Evolutionary conservation across 441 rosid genomes (phyloP).

Genomic region (Rhodomyrtus psidioides): DNA sequence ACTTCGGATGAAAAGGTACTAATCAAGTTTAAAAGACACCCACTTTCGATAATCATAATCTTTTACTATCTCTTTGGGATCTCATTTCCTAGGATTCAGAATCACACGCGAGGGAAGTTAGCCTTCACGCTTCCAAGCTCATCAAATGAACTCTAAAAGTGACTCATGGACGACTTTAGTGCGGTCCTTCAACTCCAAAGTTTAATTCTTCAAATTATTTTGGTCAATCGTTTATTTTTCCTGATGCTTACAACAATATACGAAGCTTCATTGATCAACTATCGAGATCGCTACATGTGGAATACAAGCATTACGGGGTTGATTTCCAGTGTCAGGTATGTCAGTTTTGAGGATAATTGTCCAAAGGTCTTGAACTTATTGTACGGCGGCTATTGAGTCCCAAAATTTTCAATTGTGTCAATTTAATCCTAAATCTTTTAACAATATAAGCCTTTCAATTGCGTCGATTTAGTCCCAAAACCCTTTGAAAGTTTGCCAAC

Average conservation of each 20-base stretch:
- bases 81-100: not conserved
- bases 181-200: not conserved
- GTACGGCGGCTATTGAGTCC: no score
- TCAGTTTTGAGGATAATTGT: no score
- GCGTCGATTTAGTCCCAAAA: no score
- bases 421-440: no score
- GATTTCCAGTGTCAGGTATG: slow-evolving; percentile 77
- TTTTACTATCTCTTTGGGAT: not conserved
- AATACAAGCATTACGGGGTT: slow-evolving; percentile 53
- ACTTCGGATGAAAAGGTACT: not conserved
- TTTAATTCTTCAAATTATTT: not conserved
- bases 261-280: slow-evolving; percentile 55
- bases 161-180: not conserved
- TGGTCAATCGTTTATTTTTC: not conserved
- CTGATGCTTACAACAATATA: not conserved
- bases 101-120: not conserved
- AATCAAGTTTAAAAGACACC: not conserved
- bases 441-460: no score
- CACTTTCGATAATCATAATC: not conserved
- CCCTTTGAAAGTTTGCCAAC: no score
- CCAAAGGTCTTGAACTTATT: no score
- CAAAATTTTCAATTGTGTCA: no score
- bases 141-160: not conserved
- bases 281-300: slow-evolving; percentile 58
- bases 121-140: not conserved